phyloP scores from a whole-genome alignment of 768 basidiomycete species.

The Suillus subalutaceus region DNA sequence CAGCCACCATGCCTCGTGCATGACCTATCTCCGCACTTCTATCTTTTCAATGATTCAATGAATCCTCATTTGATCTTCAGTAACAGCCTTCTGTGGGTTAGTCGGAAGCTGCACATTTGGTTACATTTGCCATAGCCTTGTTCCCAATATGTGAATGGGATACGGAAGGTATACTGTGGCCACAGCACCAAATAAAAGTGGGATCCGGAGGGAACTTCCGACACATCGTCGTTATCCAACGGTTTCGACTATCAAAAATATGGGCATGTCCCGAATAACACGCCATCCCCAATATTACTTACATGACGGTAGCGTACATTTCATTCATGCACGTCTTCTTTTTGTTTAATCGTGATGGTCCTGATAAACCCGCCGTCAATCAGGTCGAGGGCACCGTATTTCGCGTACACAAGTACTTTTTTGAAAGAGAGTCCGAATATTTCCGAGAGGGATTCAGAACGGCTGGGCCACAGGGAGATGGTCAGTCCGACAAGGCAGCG shows the following conservation, averaged over 20 bases:
- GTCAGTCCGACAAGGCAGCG: slow-evolving; percentile 4
- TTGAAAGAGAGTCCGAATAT: slow-evolving; percentile 37
- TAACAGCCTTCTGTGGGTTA: neutral
- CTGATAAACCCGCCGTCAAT: neutral
- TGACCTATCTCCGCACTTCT: neutral
- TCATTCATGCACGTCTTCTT: slow-evolving; percentile 2
- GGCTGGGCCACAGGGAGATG: slow-evolving; percentile 3
- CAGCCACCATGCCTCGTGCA: slow-evolving; percentile 1
- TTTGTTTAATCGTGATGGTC: neutral
- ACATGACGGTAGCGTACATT: neutral
- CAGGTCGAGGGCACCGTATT: slow-evolving; percentile 42
- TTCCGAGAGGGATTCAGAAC: slow-evolving; percentile 30
- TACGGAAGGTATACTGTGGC: slow-evolving; percentile 1
- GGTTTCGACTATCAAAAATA: neutral
- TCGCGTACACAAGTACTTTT: slow-evolving; percentile 39
- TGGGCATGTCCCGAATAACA: neutral
- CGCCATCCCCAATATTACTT: slow-evolving; percentile 3
- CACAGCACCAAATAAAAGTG: neutral
- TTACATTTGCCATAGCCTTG: neutral
- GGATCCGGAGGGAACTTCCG: neutral
- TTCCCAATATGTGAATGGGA: neutral
- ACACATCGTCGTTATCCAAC: neutral
- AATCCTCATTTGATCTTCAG: neutral
- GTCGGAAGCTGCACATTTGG: neutral
- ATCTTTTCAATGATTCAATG: neutral